phyloP scores from a whole-genome alignment of 176 grass and related monocot genomes.

The Oryza punctata region DNA sequence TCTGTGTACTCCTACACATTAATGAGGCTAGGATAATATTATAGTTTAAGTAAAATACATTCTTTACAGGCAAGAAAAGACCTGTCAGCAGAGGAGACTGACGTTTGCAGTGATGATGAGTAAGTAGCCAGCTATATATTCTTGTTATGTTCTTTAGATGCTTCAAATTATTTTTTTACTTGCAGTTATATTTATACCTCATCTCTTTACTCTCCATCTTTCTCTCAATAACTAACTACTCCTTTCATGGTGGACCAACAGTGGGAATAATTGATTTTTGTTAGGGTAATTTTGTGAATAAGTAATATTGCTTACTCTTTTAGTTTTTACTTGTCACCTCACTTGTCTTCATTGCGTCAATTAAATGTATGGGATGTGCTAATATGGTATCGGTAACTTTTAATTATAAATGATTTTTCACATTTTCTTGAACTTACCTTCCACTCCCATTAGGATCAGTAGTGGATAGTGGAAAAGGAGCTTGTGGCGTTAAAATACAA shows the following conservation, averaged over 20 bases:
- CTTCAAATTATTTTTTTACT: background rate
- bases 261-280: background rate
- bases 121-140: slow-evolving; percentile 51
- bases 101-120: slow-evolving; percentile 80
- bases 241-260: slow-evolving; percentile 5
- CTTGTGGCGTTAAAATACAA: slow-evolving; percentile 21
- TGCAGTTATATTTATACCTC: background rate
- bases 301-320: background rate
- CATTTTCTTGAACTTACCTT: background rate
- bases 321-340: background rate
- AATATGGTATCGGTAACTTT: slow-evolving; percentile 3
- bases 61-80: slow-evolving; percentile 89
- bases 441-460: slow-evolving; percentile 18
- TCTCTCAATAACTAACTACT: slow-evolving; percentile 10
- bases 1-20: slow-evolving; percentile 32
- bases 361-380: background rate
- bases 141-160: background rate
- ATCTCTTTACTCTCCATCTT: background rate
- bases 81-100: slow-evolving; percentile 74
- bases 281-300: slow-evolving; percentile 10
- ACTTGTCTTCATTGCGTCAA: background rate
- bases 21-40: slow-evolving; percentile 33
- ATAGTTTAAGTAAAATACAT: slow-evolving; percentile 34
- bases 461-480: background rate
- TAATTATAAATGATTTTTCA: background rate